Evolutionary conservation across 2,329 filamentous ascomycete genomes (phyloP).

Genomic region (Blastomyces emzantsi): DNA sequence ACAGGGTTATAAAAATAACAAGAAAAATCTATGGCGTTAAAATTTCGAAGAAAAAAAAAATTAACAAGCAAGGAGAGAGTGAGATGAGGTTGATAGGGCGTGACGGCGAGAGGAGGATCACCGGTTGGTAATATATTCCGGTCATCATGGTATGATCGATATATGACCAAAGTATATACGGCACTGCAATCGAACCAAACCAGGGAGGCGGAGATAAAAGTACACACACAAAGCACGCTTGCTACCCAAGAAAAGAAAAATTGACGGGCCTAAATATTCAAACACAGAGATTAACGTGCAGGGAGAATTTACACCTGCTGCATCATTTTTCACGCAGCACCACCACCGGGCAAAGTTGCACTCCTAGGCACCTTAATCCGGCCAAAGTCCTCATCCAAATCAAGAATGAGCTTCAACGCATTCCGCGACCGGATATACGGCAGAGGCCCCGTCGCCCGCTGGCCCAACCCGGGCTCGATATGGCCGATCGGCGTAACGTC

Average conservation of each 20-base stretch:
- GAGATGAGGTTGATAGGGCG: neutral
- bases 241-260: neutral
- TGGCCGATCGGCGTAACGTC: conserved; percentile 51
- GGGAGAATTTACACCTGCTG: neutral
- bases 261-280: neutral
- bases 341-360: conserved; percentile 13
- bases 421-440: conserved; percentile 70
- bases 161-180: no score
- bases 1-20: neutral
- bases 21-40: neutral
- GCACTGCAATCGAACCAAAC: neutral
- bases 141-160: neutral
- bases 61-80: neutral
- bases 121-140: neutral
- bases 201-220: neutral
- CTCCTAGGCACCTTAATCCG: conserved; percentile 51
- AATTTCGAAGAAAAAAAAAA: neutral
- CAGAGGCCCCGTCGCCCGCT: conserved; percentile 54
- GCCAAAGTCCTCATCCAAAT: conserved; percentile 90
- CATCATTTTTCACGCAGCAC: conserved; percentile 9
- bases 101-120: no score
- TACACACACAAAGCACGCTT: neutral
- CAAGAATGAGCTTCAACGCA: conserved; percentile 89
- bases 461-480: conserved; percentile 54
- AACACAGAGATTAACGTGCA: neutral